A percentile compares a stretch with the other conserved stretches of the same genome.
phyloP scores from a whole-genome alignment of 768 basidiomycete genomes.

The Cubamyces sp. region DNA sequence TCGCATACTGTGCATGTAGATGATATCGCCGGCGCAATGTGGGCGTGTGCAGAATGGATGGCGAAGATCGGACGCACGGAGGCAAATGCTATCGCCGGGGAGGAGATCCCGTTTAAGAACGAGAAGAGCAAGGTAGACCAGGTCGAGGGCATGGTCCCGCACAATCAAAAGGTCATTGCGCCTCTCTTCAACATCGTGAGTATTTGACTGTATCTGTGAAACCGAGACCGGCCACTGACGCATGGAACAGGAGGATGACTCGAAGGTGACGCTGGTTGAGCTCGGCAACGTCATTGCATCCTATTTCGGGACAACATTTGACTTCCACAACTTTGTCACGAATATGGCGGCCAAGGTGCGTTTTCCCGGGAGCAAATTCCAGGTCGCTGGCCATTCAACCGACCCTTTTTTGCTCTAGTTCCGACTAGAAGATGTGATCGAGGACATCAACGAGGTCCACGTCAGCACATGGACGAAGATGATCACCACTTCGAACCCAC shows the following conservation, averaged over 20 bases:
- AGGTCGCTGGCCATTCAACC: constrained; percentile 1
- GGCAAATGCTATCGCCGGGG: constrained; percentile 69
- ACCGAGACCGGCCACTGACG: background rate
- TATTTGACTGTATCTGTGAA: background rate
- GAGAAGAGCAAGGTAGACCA: constrained; percentile 70
- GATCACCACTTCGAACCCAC: constrained; percentile 71
- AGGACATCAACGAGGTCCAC: constrained; percentile 86
- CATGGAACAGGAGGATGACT: constrained; percentile 66
- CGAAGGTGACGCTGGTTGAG: constrained; percentile 68
- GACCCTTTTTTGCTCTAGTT: constrained; percentile 43
- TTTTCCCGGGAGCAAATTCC: constrained; percentile 1
- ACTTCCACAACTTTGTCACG: constrained; percentile 76
- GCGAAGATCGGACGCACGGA: constrained; percentile 57
- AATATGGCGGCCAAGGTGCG: constrained; percentile 68
- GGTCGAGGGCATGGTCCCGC: constrained; percentile 62
- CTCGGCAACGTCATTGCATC: constrained; percentile 68
- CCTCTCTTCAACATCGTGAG: constrained; percentile 84
- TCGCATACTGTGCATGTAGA: constrained; percentile 78
- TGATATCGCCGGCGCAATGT: constrained; percentile 77
- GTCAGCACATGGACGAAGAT: constrained; percentile 84
- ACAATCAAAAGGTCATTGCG: constrained; percentile 61
- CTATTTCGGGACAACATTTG: constrained; percentile 78
- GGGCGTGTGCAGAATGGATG: constrained; percentile 82
- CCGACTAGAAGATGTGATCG: constrained; percentile 68
- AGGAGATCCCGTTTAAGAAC: constrained; percentile 66